Evolutionary conservation across 2,329 filamentous ascomycete species (phyloP).

Genomic region (Fusarium tjaetaba): DNA sequence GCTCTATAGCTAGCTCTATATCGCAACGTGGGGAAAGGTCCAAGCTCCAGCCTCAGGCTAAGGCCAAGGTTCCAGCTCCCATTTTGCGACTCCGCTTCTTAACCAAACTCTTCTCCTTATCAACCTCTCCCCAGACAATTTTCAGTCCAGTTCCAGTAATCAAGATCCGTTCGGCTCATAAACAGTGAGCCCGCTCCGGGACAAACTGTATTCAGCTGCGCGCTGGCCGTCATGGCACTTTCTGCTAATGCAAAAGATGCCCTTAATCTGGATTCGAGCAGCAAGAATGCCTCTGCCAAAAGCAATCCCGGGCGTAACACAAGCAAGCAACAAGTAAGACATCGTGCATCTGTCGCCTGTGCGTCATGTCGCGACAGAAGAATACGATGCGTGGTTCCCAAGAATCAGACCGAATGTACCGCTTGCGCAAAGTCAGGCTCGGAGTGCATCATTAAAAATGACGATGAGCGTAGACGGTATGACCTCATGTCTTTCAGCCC

Average conservation of each 20-base stretch:
- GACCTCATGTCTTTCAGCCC: conserved; percentile 10
- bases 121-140: conserved; percentile 1
- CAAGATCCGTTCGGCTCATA: not conserved
- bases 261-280: conserved; percentile 38
- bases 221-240: conserved; percentile 25
- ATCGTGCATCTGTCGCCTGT: conserved; percentile 65
- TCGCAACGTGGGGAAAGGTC: conserved; percentile 30
- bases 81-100: conserved; percentile 27
- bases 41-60: conserved; percentile 19
- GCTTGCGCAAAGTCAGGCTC: conserved; percentile 62
- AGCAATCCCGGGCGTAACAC: conserved; percentile 38
- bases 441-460: conserved; percentile 66
- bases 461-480: conserved; percentile 65
- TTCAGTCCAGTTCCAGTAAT: not conserved
- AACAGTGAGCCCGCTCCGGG: not conserved
- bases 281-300: conserved; percentile 50
- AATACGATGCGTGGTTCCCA: conserved; percentile 63
- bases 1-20: not conserved
- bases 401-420: conserved; percentile 60
- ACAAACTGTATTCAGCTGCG: not conserved
- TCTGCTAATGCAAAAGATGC: conserved; percentile 28
- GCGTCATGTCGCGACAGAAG: conserved; percentile 60
- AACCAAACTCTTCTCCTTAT: conserved; percentile 21
- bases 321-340: conserved; percentile 52
- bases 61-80: not conserved